A percentile compares a stretch with the other conserved stretches of the same genome.
Conservation (phyloP, 345 rosid species). For the Melaleuca alternifolia region DNA sequence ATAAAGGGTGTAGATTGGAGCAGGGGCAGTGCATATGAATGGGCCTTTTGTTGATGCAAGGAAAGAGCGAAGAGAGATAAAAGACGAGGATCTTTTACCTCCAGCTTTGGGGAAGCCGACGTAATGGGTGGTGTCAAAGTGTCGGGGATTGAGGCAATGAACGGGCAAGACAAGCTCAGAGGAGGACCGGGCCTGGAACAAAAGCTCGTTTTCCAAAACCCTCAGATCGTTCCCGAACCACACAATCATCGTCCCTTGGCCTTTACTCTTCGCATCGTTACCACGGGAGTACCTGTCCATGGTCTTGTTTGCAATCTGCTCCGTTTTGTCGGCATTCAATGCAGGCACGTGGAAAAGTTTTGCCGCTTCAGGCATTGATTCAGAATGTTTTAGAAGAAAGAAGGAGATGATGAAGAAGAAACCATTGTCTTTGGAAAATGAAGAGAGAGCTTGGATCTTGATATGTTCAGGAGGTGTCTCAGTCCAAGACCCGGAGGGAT, state of each 20-base stretch:
- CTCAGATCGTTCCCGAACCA: constrained; percentile 85
- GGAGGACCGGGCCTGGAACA: constrained; percentile 59
- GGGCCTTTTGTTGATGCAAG: background rate
- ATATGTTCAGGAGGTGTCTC: too few relatives aligned
- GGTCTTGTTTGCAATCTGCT: constrained; percentile 20
- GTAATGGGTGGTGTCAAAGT: constrained; percentile 47
- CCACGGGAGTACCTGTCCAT: constrained; percentile 36
- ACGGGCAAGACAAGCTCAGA: constrained; percentile 60
- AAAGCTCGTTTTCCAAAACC: constrained; percentile 55
- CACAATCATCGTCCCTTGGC: constrained; percentile 47
- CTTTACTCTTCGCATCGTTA: constrained; percentile 22
- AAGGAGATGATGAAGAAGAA: background rate
- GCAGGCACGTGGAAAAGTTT: constrained; percentile 34
- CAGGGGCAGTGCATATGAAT: too few relatives aligned
- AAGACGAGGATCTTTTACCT: constrained; percentile 22
- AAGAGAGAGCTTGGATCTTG: background rate
- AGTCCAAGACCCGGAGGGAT: background rate
- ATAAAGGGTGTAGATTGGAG: too few relatives aligned
- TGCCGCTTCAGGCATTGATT: background rate
- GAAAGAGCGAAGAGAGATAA: background rate
- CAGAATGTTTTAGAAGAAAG: background rate
- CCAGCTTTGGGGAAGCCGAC: constrained; percentile 82
- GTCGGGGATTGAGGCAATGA: constrained; percentile 77
- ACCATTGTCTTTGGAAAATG: background rate
- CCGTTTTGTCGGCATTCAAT: constrained; percentile 23